phyloP scores from a whole-genome alignment of 202 grass and related monocot genomes.

The Zizania palustris region DNA sequence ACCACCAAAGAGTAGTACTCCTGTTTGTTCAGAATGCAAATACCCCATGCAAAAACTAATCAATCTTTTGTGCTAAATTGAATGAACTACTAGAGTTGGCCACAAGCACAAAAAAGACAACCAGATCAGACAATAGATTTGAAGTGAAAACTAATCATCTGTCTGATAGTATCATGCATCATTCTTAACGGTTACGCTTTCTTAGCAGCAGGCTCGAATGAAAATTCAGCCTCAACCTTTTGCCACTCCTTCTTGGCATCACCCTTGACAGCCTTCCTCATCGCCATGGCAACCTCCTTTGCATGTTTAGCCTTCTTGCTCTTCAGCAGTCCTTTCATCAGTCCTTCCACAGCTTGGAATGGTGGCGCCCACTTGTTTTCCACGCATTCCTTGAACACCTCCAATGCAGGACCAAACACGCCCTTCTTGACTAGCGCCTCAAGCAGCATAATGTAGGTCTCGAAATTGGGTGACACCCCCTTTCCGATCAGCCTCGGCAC shows the following conservation, averaged over 20 bases:
- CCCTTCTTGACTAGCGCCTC: constrained; percentile 59
- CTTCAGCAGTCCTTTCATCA: constrained; percentile 62
- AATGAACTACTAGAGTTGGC: constrained; percentile 3
- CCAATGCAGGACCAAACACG: constrained; percentile 47
- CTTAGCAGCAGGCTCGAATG: constrained; percentile 26
- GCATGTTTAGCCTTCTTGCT: constrained; percentile 59
- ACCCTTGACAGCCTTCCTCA: constrained; percentile 68
- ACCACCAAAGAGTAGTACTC: not conserved
- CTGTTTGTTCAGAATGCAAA: constrained; percentile 2
- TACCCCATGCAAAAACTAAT: constrained; percentile 1
- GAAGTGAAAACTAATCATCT: not conserved
- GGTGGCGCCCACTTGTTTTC: constrained; percentile 62
- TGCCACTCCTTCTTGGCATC: constrained; percentile 61
- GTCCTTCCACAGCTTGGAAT: constrained; percentile 54
- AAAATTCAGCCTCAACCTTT: constrained; percentile 59
- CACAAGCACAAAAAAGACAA: not conserved
- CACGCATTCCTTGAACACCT: constrained; percentile 67
- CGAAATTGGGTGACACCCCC: constrained; percentile 51
- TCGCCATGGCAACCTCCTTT: constrained; percentile 41
- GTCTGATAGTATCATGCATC: not conserved
- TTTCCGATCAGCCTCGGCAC: constrained; percentile 38
- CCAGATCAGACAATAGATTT: not conserved
- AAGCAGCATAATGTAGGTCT: constrained; percentile 62
- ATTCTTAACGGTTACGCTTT: constrained; percentile 11
- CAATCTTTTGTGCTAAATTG: not conserved